Evolutionary conservation across 805 yeast genomes (phyloP), one percentile per base, ranked within the genome.

Genomic region (Starmerella cellae): DNA sequence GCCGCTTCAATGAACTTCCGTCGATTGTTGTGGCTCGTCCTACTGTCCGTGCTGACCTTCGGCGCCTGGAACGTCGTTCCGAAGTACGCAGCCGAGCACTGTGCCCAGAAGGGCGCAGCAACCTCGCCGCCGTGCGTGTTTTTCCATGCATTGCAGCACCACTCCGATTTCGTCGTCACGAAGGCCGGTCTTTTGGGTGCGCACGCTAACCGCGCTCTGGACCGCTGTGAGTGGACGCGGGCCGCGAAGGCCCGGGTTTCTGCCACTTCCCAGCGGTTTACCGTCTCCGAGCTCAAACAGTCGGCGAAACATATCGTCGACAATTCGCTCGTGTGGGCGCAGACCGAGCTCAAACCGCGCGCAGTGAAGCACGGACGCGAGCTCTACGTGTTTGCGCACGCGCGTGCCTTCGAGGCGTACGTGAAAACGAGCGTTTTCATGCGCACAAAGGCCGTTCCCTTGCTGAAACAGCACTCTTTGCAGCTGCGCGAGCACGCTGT

Each of bases 31-130:
- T 18, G 41, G 13, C 11, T 38, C 4, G 24, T 28, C 5, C 18
- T 31, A 16, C 18, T 34, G 22, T 21, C 36, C 17, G 20, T 31
- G 29, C 22, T 38, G 5, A 33, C 41, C 4, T 17, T 29, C 29
- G n/a, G 41, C 3, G 21, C 19, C 9, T 14, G 19, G 14, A 5
- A n/a, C 10, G 9, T 30, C 4, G 33, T 35, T 5, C 27, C 41
- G n/a, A n/a, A 21, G 23, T 38, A 29, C n/a, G 35, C 41, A 6
- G 28, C 34, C n/a, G 35, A 30, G 41, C 34, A 38, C 16, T 38
- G 41, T 22, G 26, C 29, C 14, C 30, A 22, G 35, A 27, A 28
- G 4, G 41, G 27, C 18, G 29, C 30, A 9, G n/a, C 16, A 14
- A 14, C 28, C 18, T 20, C 17, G 11, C 17, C 16, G 6, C 32